Base-by-base conservation (phyloP, 306 rosid genomes). In the Pyrus betulifolia region DNA sequence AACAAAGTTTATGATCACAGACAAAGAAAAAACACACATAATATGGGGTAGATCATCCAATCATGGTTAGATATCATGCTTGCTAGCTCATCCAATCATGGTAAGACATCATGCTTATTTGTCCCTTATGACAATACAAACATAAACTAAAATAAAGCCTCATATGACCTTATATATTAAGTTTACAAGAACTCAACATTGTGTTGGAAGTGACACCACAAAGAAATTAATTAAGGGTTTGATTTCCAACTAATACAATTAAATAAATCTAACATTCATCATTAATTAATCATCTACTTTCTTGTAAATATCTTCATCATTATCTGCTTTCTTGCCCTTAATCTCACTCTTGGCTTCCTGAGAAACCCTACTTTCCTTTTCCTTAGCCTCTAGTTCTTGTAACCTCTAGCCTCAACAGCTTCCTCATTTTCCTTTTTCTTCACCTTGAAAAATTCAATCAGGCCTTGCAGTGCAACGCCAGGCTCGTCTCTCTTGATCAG, bases 361-460 rank as follows among this genome's bases (percentile, higher is more conserved):
- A 8, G 31, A 65, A n/a, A 23, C 40, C 42, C 45, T 49, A 14
- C 11, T 33, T 31, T 46, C 51, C 17, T 9, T 71, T 77, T 69
- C 74, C 31, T 40, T 40, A 52, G 55, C 72, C 57, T 57, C 65
- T 74, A 69, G 82, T 71, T 60, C 77, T 45, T 72, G 14, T 5
- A 15, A 31, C 22, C 61, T 74, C 72, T 67, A 14, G 38, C 58
- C 49, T 70, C 46, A 5, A 49, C 44, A 7, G 76, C 84, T 70
- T 77, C 86, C 69, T 82, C 79, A 17, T 66, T 77, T 67, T 71
- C 82, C 51, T 13, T 21, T 80, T 22, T 72, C 72, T 76, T 86
- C 44, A 28, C 22, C 49, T 64, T 27, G 6, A 81, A 69, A 22
- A 86, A 86, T n/a, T 81, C 73, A 75, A 81, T 35, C 23, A 86